Evolutionary conservation across 2,329 filamentous ascomycete genomes (phyloP).

Genomic region (Colletotrichum sp.): DNA sequence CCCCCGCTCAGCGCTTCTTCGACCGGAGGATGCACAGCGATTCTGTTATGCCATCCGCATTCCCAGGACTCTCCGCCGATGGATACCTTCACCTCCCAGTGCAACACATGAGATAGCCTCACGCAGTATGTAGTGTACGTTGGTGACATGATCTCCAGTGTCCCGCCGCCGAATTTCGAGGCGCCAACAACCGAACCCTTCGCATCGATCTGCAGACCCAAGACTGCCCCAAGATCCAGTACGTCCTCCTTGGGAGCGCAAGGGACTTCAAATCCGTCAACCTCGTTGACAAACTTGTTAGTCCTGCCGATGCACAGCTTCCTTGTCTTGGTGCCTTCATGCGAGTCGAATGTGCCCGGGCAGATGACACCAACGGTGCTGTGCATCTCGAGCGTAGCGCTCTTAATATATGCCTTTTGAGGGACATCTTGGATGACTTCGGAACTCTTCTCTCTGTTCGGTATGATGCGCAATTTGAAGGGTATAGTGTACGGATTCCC

Average conservation of each 20-base stretch:
- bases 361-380: constrained; percentile 20
- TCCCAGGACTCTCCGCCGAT: background rate
- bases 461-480: constrained; percentile 20
- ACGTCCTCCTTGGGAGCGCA: background rate
- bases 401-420: constrained; percentile 21
- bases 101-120: background rate
- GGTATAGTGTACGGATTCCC: constrained; percentile 28
- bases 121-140: background rate
- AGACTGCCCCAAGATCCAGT: background rate
- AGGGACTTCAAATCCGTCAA: background rate
- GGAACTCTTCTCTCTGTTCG: constrained; percentile 21
- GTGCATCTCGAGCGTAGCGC: constrained; percentile 21
- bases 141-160: background rate
- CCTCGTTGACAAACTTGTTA: background rate
- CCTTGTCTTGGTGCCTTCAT: background rate
- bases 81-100: background rate
- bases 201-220: background rate
- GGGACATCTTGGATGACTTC: constrained; percentile 6
- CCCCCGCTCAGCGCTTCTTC: background rate
- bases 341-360: constrained; percentile 3
- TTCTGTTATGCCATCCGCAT: background rate
- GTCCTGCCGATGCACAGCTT: background rate
- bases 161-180: background rate
- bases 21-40: background rate
- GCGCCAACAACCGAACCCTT: background rate